phyloP scores from a whole-genome alignment of 139 green algal genomes.

The Coccomyxa sp. region DNA sequence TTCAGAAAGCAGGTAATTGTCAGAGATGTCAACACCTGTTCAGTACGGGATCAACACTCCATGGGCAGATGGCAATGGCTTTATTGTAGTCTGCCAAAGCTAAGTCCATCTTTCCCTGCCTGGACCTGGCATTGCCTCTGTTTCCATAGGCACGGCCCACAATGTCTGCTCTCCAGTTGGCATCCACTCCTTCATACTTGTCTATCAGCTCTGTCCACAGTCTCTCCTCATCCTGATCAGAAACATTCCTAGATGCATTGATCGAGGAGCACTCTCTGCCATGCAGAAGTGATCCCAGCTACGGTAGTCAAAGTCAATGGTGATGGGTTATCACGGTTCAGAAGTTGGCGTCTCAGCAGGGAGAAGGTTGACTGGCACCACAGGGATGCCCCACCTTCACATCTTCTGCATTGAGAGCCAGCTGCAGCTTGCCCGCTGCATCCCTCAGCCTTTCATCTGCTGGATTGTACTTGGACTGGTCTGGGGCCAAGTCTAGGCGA shows the following conservation, averaged over 20 bases:
- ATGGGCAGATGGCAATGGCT: slow-evolving; percentile 73
- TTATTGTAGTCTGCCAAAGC: slow-evolving; percentile 77
- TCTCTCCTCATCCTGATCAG: slow-evolving; percentile 59
- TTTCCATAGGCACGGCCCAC: slow-evolving; percentile 79
- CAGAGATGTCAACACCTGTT: slow-evolving; percentile 46
- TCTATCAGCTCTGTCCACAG: slow-evolving; percentile 67
- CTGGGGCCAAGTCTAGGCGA: slow-evolving; percentile 44
- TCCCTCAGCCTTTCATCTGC: slow-evolving; percentile 57
- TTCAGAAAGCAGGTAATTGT: not conserved
- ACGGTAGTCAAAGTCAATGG: not conserved
- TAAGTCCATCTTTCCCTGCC: slow-evolving; percentile 63
- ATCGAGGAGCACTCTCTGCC: not conserved
- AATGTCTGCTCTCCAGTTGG: slow-evolving; percentile 74
- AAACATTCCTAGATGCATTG: not conserved
- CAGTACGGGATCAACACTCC: slow-evolving; percentile 80
- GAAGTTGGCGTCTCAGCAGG: not conserved
- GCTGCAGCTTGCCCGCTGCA: slow-evolving; percentile 61
- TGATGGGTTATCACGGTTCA: not conserved
- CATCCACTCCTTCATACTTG: slow-evolving; percentile 47
- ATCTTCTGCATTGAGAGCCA: slow-evolving; percentile 59
- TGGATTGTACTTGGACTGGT: slow-evolving; percentile 68
- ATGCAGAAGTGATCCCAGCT: not conserved
- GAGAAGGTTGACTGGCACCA: not conserved
- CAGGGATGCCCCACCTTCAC: slow-evolving; percentile 26
- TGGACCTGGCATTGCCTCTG: slow-evolving; percentile 78